Percentiles rank a stretch among this genome's conserved stretches.
These are phyloP conservation scores for Metschnikowia gruessii DNA, from an alignment of 805 yeast genomes.

Conservation along the genomic window DNA sequence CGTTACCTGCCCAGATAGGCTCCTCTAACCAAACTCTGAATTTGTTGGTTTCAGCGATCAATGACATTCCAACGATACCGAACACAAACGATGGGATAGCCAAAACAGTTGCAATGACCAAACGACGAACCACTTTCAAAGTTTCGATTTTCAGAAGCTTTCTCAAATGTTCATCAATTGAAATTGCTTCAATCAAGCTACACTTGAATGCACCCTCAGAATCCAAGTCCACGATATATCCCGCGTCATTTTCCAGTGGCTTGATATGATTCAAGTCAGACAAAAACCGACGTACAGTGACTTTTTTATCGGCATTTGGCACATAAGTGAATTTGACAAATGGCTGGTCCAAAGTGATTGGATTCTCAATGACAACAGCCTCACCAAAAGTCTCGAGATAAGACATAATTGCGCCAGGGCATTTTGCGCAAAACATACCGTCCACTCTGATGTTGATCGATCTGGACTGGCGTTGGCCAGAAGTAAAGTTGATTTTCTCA, in stretches of 20 bases:
- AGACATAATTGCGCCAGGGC: slow-evolving; percentile 56
- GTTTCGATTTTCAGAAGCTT: slow-evolving; percentile 50
- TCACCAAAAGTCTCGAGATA: slow-evolving; percentile 53
- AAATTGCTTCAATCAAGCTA: slow-evolving; percentile 49
- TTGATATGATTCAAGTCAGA: slow-evolving; percentile 45
- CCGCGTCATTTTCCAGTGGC: slow-evolving; percentile 24
- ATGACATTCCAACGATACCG: slow-evolving; percentile 68
- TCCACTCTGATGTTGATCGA: slow-evolving; percentile 53
- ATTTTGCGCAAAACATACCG: slow-evolving; percentile 71
- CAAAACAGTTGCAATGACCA: slow-evolving; percentile 47
- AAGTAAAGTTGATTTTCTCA: slow-evolving; percentile 44
- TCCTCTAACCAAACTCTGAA: slow-evolving; percentile 55
- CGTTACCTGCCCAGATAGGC: slow-evolving; percentile 63
- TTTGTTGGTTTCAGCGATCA: slow-evolving; percentile 41
- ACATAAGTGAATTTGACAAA: slow-evolving; percentile 61
- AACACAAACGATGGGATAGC: slow-evolving; percentile 69
- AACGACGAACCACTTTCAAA: slow-evolving; percentile 41
- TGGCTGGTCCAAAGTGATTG: slow-evolving; percentile 54
- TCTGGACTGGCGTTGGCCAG: slow-evolving; percentile 50
- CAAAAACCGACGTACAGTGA: slow-evolving; percentile 57
- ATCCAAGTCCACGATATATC: slow-evolving; percentile 20
- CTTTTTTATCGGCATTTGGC: slow-evolving; percentile 44
- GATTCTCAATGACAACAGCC: slow-evolving; percentile 53
- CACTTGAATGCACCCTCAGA: slow-evolving; percentile 43
- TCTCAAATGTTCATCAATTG: slow-evolving; percentile 63